Evolutionary conservation across 2,329 filamentous ascomycete species (phyloP), one percentile per base, ranked within the genome.

Genomic region (Metarhizium guizhouense): DNA sequence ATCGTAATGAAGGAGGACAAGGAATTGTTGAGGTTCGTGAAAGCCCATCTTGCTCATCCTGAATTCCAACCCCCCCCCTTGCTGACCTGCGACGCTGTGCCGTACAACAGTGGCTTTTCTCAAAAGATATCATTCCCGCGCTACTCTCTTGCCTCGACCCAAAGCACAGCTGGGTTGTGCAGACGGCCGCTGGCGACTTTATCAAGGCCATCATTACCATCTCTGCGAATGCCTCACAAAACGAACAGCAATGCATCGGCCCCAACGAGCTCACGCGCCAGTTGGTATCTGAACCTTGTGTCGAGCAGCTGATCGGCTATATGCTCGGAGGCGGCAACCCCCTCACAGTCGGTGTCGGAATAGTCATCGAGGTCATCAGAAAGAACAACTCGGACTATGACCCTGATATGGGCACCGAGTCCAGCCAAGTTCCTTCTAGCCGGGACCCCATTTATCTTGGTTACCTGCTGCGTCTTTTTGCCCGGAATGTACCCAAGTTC

Each of bases 351-450:
- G 94, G 94, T 52, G 94, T 99, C 11, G 94, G 94, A 20, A 96
- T 97, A 65, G 83, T 99, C 38, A 99, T 99, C 60, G 94, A 99
- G 72, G 94, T 99, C 49, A 99, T 99, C 68, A 84, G 94, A 58
- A 99, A 99, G 75, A 99, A 99, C 73, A 99, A 99, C 70, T 97
- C 94, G 0, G 94, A 99, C 71, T 99, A 99, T 68, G 94, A 99
- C 63, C 87, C 94, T 1, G 94, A 97, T 63, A 88, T 92, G 63
- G 85, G 92, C 58, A 84, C 87, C 51, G 90, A 91, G 57, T 84
- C 88, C 32, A 88, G 88, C 61, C 83, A 88, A 3, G 78, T 86
- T 54, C 93, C 93, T 0, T 93, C 91, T 1, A 87, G 84, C 61
- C 85, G 88, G 53, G 94, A 99, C 65, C 94, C 94, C 4, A 99